Evolutionary conservation across 352 stramenopile genomes (phyloP).

Genomic region (Globisporangium acanthophoron): DNA sequence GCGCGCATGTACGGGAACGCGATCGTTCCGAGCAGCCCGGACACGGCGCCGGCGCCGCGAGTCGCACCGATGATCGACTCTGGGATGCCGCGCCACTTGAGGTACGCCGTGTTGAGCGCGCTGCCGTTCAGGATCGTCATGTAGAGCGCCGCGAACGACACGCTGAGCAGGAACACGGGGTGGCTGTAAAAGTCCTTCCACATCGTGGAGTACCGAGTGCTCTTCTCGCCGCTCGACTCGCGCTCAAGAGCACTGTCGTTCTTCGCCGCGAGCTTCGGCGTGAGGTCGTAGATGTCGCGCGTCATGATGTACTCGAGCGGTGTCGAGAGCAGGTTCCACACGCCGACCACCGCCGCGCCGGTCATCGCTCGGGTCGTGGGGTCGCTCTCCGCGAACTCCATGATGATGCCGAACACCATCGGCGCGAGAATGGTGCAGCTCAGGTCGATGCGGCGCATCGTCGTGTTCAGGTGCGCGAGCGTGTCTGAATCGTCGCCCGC

Average conservation of each 20-base stretch:
- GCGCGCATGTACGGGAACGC: constrained; percentile 31
- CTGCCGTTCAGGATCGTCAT: constrained; percentile 51
- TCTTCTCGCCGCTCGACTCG: background rate
- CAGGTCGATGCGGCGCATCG: constrained; percentile 78
- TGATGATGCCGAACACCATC: constrained; percentile 71
- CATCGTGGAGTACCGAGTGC: constrained; percentile 25
- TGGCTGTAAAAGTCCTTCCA: constrained; percentile 43
- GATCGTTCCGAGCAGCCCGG: constrained; percentile 43
- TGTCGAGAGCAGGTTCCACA: constrained; percentile 79
- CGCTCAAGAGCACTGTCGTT: constrained; percentile 12
- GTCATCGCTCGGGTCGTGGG: constrained; percentile 59
- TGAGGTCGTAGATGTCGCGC: constrained; percentile 57
- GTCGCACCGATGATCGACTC: constrained; percentile 40
- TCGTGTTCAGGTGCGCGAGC: constrained; percentile 71
- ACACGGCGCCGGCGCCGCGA: constrained; percentile 36
- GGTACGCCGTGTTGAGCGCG: constrained; percentile 48
- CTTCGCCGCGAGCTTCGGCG: constrained; percentile 36
- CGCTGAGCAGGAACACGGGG: constrained; percentile 47
- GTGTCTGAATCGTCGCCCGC: constrained; percentile 31
- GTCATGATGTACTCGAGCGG: constrained; percentile 76
- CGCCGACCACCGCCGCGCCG: constrained; percentile 49
- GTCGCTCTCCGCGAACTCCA: constrained; percentile 65
- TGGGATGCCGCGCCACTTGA: constrained; percentile 56
- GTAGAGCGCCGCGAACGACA: constrained; percentile 48
- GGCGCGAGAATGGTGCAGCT: constrained; percentile 73